A percentile compares a stretch with the other conserved stretches of the same genome.
Conservation (phyloP, 495 filamentous ascomycete species). For the Hyaloscypha variabilis region DNA sequence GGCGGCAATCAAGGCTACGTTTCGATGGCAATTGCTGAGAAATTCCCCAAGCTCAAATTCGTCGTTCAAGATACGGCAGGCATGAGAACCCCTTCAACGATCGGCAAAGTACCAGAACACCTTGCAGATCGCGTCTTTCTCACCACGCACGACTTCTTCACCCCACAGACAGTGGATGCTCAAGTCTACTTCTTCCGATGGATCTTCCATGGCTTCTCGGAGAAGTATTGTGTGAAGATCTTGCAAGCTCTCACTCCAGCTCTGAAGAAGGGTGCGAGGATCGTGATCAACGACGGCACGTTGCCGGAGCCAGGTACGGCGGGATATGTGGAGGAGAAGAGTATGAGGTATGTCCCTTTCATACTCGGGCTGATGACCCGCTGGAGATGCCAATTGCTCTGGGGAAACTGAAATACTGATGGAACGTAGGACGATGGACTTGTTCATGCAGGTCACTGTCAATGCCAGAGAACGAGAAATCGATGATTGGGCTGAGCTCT, state of each 20-base stretch:
- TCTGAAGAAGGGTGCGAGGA: constrained; percentile 38
- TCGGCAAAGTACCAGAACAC: no score
- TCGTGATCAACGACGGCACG: constrained; percentile 3
- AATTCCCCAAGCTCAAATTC: constrained; percentile 47
- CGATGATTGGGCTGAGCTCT: no score
- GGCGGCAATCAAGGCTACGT: constrained; percentile 54
- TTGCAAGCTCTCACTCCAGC: constrained; percentile 51
- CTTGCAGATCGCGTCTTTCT: constrained; percentile 43
- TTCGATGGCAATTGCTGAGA: constrained; percentile 44
- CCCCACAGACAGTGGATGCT: constrained; percentile 50
- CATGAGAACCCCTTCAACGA: constrained; percentile 40
- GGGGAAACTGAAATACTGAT: no score
- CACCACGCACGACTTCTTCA: constrained; percentile 54
- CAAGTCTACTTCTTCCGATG: constrained; percentile 56
- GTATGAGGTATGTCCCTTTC: no score
- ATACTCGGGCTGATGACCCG: no score
- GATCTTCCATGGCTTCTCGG: constrained; percentile 59
- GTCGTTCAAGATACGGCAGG: constrained; percentile 56
- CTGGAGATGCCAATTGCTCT: no score
- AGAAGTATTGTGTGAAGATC: constrained; percentile 52
- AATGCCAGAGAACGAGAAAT: no score
- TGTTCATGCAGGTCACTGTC: no score
- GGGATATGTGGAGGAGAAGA: no score
- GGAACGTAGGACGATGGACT: no score
- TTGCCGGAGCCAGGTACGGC: neutral